Percentiles rank a stretch among this genome's conserved stretches.
Evolutionary conservation across 2,329 filamentous ascomycete genomes (phyloP).

Genomic region (Stenocarpella maydis): DNA sequence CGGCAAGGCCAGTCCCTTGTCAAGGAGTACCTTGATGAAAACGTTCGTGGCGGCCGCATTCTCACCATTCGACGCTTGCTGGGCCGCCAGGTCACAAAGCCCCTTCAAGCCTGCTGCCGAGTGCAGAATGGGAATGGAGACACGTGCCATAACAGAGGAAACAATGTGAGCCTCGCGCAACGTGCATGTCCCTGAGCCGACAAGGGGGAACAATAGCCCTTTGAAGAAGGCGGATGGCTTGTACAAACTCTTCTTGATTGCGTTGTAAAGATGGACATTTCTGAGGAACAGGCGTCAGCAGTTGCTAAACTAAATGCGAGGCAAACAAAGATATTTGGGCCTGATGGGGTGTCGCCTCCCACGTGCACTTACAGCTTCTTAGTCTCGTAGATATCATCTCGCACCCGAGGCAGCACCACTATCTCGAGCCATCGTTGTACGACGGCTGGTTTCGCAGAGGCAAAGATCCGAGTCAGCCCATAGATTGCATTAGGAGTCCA

Average conservation of each 20-base stretch:
- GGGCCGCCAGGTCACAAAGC: conserved; percentile 91
- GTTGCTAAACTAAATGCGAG: no score
- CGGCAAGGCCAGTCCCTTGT: conserved; percentile 96
- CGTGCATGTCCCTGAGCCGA: conserved; percentile 86
- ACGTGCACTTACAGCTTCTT: conserved; percentile 78
- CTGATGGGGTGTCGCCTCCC: no score
- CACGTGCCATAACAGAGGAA: conserved; percentile 81
- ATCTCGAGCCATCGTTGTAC: conserved; percentile 88
- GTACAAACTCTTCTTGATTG: conserved; percentile 90
- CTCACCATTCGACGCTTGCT: conserved; percentile 85
- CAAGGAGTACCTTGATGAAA: conserved; percentile 90
- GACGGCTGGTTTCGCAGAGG: conserved; percentile 80
- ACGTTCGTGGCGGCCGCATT: conserved; percentile 92
- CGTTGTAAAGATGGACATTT: conserved; percentile 86
- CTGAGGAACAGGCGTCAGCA: not conserved
- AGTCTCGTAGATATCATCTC: conserved; percentile 91
- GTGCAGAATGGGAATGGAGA: conserved; percentile 90
- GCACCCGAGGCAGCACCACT: conserved; percentile 87
- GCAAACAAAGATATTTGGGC: not conserved
- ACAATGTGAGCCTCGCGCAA: conserved; percentile 92
- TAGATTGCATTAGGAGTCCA: conserved; percentile 79
- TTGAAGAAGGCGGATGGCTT: conserved; percentile 98
- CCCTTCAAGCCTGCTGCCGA: conserved; percentile 91
- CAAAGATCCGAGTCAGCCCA: conserved; percentile 91
- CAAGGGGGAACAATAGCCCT: conserved; percentile 90